These are phyloP conservation scores for Flaveria brownii DNA, from an alignment of 129 eudicot species.

Conservation along the genomic window DNA sequence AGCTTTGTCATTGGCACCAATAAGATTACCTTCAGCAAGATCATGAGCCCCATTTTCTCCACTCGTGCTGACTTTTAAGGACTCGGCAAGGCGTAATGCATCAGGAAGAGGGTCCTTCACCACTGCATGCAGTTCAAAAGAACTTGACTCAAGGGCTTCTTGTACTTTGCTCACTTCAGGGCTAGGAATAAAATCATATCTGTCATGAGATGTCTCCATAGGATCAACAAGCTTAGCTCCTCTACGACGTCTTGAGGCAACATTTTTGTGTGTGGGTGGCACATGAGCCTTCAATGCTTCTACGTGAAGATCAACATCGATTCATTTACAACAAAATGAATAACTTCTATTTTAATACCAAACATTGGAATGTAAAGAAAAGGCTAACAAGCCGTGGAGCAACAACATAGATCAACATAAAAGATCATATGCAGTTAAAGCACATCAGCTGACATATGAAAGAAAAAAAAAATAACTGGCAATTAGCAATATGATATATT, in stretches of 20 bases:
- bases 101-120: conserved; percentile 82
- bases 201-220: conserved; percentile 32
- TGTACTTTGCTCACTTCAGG: conserved; percentile 54
- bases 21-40: conserved; percentile 30
- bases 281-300: conserved; percentile 39
- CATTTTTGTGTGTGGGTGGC: conserved; percentile 43
- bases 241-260: conserved; percentile 38
- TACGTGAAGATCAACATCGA: conserved; percentile 27
- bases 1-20: conserved; percentile 33
- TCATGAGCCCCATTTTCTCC: conserved; percentile 30
- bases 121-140: conserved; percentile 51
- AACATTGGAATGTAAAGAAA: conserved; percentile 1
- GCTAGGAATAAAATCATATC: conserved; percentile 32
- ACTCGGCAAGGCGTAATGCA: conserved; percentile 57
- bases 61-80: conserved; percentile 27
- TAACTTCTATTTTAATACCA: background rate
- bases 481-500: conserved; percentile 15
- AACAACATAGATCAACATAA: background rate
- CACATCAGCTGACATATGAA: background rate
- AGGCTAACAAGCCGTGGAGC: conserved; percentile 6
- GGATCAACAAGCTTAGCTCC: conserved; percentile 64
- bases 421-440: background rate
- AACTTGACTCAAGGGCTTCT: conserved; percentile 60
- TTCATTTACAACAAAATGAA: background rate
- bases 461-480: background rate